A percentile compares a stretch with the other conserved stretches of the same genome.
Evolutionary conservation across 495 filamentous ascomycete species (phyloP).

Genomic region (Sordaria brevicollis): DNA sequence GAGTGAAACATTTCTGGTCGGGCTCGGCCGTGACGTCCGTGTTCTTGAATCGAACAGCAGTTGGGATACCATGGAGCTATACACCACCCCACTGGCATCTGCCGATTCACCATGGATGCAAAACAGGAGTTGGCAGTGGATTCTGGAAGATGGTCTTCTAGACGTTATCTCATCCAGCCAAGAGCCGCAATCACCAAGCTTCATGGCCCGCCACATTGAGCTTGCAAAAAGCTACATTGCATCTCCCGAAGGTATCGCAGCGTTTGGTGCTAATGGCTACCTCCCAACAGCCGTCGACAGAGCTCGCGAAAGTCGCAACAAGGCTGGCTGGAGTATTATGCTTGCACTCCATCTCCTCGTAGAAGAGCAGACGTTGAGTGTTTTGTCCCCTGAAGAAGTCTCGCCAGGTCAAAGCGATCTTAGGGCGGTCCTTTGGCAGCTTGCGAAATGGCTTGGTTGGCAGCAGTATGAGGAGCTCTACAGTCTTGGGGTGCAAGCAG

Average conservation of each 20-base stretch:
- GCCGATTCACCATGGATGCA: conserved; percentile 57
- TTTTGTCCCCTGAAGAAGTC: conserved; percentile 45
- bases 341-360: conserved; percentile 72
- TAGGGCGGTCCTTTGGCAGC: conserved; percentile 62
- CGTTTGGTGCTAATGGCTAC: conserved; percentile 44
- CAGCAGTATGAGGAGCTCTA: conserved; percentile 61
- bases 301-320: conserved; percentile 43
- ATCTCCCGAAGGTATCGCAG: conserved; percentile 39
- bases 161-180: conserved; percentile 1
- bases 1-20: conserved; percentile 7
- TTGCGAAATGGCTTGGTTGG: conserved; percentile 83
- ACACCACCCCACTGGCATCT: conserved; percentile 35
- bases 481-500: conserved; percentile 53
- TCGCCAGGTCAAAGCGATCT: conserved; percentile 44
- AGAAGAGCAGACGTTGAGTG: conserved; percentile 82
- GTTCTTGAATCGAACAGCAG: conserved; percentile 10
- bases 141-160: conserved; percentile 43
- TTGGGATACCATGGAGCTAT: conserved; percentile 28
- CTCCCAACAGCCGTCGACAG: conserved; percentile 50
- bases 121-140: conserved; percentile 63
- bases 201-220: conserved; percentile 33
- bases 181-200: conserved; percentile 11
- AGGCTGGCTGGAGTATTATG: conserved; percentile 56
- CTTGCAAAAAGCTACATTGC: conserved; percentile 47
- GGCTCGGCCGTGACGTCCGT: neutral